phyloP scores from a whole-genome alignment of 1,284 basidiomycete species.

The Cryptococcus deneoformans region DNA sequence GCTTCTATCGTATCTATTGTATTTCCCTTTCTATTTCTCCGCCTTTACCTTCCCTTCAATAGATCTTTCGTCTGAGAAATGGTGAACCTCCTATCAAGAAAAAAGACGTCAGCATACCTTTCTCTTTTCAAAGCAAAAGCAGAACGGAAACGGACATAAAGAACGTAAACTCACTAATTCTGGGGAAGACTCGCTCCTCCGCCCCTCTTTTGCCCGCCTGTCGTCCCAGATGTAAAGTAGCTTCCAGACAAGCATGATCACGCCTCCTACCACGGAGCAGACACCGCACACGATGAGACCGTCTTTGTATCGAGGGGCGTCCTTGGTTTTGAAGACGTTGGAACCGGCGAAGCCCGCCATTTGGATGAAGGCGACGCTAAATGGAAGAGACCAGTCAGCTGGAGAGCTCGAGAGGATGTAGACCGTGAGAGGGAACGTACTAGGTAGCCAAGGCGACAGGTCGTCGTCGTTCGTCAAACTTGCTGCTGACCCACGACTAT shows the following conservation, averaged over 20 bases:
- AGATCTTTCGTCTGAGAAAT: no score
- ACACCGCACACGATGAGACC: conserved; percentile 17
- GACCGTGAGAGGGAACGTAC: conserved; percentile 1
- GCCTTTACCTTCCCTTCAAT: no score
- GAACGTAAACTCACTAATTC: no score
- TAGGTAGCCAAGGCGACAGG: conserved; percentile 17
- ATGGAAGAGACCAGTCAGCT: not conserved
- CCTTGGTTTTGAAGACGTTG: conserved; percentile 17
- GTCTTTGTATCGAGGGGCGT: conserved; percentile 17
- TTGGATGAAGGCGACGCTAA: conserved; percentile 19
- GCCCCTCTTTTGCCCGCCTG: not conserved
- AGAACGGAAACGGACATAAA: no score
- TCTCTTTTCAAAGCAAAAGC: no score
- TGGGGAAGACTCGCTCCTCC: not conserved
- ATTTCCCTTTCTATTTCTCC: no score
- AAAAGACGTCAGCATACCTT: no score
- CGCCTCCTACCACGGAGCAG: conserved; percentile 12
- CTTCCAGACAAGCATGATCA: conserved; percentile 18
- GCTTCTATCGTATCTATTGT: no score
- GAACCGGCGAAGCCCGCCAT: conserved; percentile 20
- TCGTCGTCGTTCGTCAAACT: conserved; percentile 17
- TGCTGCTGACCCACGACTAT: conserved; percentile 20
- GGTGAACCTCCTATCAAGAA: no score
- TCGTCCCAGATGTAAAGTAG: conserved; percentile 16
- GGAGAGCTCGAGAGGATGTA: not conserved